These are phyloP conservation scores for Barnettozyma siamensis DNA, from an alignment of 805 yeast species.

Conservation along the genomic window DNA sequence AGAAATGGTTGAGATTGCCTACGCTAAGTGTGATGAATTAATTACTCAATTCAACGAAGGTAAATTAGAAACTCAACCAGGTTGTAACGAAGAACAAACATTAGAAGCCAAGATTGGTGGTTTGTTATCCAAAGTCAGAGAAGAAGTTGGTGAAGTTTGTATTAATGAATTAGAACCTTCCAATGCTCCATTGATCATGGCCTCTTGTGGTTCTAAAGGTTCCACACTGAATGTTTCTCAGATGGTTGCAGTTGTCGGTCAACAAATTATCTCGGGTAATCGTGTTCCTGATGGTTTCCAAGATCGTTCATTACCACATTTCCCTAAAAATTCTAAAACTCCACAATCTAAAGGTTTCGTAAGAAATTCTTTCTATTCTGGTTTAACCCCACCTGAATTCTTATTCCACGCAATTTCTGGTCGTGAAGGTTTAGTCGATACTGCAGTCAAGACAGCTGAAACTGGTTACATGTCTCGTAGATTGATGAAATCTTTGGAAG, in stretches of 20 bases:
- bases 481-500: constrained; percentile 95
- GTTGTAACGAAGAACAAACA: constrained; percentile 98
- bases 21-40: constrained; percentile 84
- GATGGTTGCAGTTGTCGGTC: constrained; percentile 99
- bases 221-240: constrained; percentile 96
- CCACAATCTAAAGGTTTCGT: constrained; percentile 98
- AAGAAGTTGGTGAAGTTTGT: constrained; percentile 98
- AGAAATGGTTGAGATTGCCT: constrained; percentile 83
- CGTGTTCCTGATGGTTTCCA: constrained; percentile 99
- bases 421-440: constrained; percentile 98
- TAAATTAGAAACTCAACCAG: constrained; percentile 95
- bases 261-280: constrained; percentile 96
- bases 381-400: constrained; percentile 94
- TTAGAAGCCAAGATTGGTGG: constrained; percentile 98
- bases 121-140: constrained; percentile 91
- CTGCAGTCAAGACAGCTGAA: constrained; percentile 99
- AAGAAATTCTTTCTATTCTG: constrained; percentile 89
- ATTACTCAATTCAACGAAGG: constrained; percentile 77
- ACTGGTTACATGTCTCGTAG: constrained; percentile 99
- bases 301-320: constrained; percentile 96
- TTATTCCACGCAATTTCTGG: constrained; percentile 98
- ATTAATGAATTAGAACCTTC: constrained; percentile 82
- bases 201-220: constrained; percentile 98
- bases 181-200: constrained; percentile 97
- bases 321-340: constrained; percentile 90